phyloP scores from a whole-genome alignment of 305 asterid species.

The Fraxinus dipetala region DNA sequence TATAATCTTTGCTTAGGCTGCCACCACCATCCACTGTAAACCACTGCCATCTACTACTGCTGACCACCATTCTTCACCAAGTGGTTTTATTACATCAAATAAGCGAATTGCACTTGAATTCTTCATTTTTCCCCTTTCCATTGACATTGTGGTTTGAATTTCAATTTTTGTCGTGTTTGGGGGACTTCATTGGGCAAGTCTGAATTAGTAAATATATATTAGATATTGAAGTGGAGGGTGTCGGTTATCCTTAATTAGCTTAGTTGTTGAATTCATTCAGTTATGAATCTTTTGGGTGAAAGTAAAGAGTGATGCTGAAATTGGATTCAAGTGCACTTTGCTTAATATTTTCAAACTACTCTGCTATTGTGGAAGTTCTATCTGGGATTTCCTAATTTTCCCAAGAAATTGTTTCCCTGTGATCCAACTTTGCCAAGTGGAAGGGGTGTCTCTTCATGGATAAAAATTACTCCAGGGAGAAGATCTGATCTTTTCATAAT shows the following conservation, averaged over 20 bases:
- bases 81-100: not conserved
- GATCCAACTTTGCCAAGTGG: not conserved
- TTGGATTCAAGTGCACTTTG: not conserved
- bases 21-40: not conserved
- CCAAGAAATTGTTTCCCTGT: not conserved
- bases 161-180: not conserved
- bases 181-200: conserved; percentile 11
- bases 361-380: not conserved
- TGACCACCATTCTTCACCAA: not conserved
- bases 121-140: conserved; percentile 7
- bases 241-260: conserved; percentile 2
- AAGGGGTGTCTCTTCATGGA: not conserved
- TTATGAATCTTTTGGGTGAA: not conserved
- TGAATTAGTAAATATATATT: conserved; percentile 8
- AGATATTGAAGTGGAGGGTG: conserved; percentile 23
- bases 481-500: not conserved
- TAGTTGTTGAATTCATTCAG: not conserved
- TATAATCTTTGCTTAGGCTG: not conserved
- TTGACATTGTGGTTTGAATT: conserved; percentile 11
- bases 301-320: not conserved
- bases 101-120: not conserved
- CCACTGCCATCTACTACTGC: not conserved
- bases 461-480: not conserved
- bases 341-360: not conserved
- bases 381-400: not conserved